Base-by-base conservation (phyloP, 345 rosid species). In the Lenwebbia sp. region DNA sequence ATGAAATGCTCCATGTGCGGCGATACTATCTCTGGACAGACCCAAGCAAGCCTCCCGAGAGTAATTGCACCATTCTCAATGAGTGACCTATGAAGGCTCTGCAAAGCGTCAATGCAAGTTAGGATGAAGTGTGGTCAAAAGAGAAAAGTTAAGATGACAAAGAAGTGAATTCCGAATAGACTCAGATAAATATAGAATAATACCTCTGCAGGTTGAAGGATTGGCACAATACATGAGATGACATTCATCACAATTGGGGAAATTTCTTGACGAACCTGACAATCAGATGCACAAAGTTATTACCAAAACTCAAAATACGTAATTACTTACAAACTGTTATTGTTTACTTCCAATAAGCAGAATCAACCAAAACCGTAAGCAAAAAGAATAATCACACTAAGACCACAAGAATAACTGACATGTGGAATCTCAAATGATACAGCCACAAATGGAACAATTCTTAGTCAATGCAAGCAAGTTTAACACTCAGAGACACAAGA, bases 1-100 rank as follows among this genome's bases (percentile, higher is more conserved):
- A 98, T 95, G 91, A 98, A 98, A 90, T 96, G 99, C 93, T 98
- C 99, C 98, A 96, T 95, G 86, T 95, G 98, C 4, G 99, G 99
- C 23, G 99, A 91, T n/a, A 98, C 96, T 26, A 98, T 89, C 89
- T 98, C 99, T 60, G 99, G 99, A 89, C 97, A 96, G 88, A 95
- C 96, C 99, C 98, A 98, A 50, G 99, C 96, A 88, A 98, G 92
- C 92, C 99, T 94, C 83, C 99, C 99, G 49, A 98, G 96, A 54
- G 99, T 96, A 82, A 98, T 98, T 78, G 99, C 99, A 91, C 98
- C 95, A 91, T 98, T 98, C 88, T 98, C 99, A 75, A 96, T 85
- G 55, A 96, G 94, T 54, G 99, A 94, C 86, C 95, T 96, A 88
- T 98, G 94, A 54, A 96, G 92, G 89, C 87, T 96, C 99, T 96